Evolutionary conservation across 2,329 filamentous ascomycete species (phyloP), one percentile per base, ranked within the genome.

Genomic region (Stachybotrys elegans): DNA sequence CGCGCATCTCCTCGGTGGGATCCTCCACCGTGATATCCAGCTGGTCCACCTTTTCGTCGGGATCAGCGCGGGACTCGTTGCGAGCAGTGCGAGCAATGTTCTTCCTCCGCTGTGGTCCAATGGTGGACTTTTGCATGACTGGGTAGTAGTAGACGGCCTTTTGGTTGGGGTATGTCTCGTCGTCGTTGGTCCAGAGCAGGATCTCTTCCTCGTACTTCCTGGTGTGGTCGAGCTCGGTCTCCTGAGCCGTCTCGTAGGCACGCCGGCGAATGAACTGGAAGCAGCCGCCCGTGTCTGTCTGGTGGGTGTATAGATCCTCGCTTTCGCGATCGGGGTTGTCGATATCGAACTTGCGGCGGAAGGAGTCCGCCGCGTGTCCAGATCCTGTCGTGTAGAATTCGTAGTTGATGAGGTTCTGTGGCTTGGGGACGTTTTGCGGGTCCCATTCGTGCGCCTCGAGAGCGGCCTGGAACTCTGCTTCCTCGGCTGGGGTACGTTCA

Each of bases 101-200:
- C 69, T 79, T 83, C 48, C 72, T 76, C 46, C 81, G 74, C 62
- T 83, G 80, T 22, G 79, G 79, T 36, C 79, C 72, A 54, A 86
- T 78, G 19, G 72, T 71, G 38, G 73, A 78, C 43, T 79, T 76
- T 61, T 84, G 80, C 65, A 85, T 77, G 49, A 86, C 72, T 4
- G 83, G 83, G 54, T 85, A 86, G 63, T 84, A 86, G 61, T 82
- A 84, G 12, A 75, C 78, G 6, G 73, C 81, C 59, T 78, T 79
- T 50, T 78, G 72, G 44, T 66, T 62, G 41, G 72, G 71, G 49
- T 73, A 70, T 40, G 64, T 55, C 20, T 63, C 72, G 49, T 76
- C 75, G 49, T 80, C 73, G 52, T 79, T 73, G 55, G 76, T 74
- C 3, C 78, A 72, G 22, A 86, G 63, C 45, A 83, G 71, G 25